Percentiles rank a stretch among this genome's conserved stretches.
phyloP scores from a whole-genome alignment of 1,139 yeast species.

The Nakaseomyces sp. region DNA sequence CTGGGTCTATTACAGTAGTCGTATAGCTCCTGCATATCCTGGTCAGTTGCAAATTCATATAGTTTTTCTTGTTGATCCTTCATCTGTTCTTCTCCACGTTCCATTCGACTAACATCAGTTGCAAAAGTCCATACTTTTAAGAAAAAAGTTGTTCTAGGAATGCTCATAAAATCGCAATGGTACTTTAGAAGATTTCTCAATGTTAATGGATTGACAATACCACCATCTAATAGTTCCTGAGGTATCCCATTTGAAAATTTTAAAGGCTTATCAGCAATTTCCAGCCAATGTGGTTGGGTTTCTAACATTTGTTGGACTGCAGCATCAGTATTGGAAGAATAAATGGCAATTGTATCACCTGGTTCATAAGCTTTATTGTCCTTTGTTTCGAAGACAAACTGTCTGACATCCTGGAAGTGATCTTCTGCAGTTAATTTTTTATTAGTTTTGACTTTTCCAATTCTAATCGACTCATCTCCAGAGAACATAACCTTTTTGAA shows the following conservation, averaged over 20 bases:
- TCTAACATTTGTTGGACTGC: conserved; percentile 60
- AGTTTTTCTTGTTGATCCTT: conserved; percentile 67
- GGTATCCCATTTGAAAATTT: conserved; percentile 24
- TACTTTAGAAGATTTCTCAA: conserved; percentile 63
- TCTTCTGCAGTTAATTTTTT: conserved; percentile 52
- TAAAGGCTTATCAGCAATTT: conserved; percentile 47
- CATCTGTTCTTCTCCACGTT: conserved; percentile 26
- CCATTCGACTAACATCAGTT: conserved; percentile 32
- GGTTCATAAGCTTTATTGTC: conserved; percentile 42
- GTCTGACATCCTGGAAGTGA: conserved; percentile 89
- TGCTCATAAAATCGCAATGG: conserved; percentile 72
- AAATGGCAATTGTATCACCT: conserved; percentile 74
- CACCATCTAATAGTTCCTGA: conserved; percentile 43
- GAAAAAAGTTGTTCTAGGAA: conserved; percentile 81
- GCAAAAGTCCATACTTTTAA: conserved; percentile 64
- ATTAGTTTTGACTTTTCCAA: conserved; percentile 44
- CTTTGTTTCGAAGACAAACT: conserved; percentile 37
- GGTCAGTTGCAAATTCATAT: conserved; percentile 61
- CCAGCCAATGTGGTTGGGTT: conserved; percentile 62
- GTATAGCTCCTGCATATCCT: conserved; percentile 69
- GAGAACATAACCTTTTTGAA: conserved; percentile 12
- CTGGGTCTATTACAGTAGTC: conserved; percentile 89
- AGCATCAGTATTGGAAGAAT: conserved; percentile 58
- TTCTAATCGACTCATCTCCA: conserved; percentile 22
- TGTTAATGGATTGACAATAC: conserved; percentile 50